Evolutionary conservation across 371 early-diverging fungal species (phyloP), one percentile per base, ranked within the genome.

Genomic region (Synchytrium microbalum): DNA sequence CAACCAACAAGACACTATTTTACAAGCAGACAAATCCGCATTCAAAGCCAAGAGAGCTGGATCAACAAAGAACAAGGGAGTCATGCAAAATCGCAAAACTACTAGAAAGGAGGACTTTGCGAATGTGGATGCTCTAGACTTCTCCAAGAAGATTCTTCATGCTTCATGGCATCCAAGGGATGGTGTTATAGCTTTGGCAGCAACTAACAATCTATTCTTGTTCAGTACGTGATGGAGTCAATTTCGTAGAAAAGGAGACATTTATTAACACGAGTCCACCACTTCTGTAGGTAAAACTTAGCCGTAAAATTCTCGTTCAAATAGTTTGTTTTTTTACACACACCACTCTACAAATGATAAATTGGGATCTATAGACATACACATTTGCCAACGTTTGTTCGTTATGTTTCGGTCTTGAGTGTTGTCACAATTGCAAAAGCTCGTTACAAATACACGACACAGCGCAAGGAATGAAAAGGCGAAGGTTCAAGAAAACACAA

Each of bases 91-190:
- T 57, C 75, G 79, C 54, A 82, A 78, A 70, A 72, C 75, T 26
- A 66, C 78, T 61, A 77, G 85, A 75, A 76, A 84, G 72, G 88
- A 89, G 53, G 89, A 91, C 55, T 83, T 87, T 60, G 59, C 65
- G 64, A 88, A 88, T 72, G 82, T 83, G 3, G 94, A 95, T 66
- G 71, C 82, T 27, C 82, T 92, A 63, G 96, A 98, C 75, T 97
- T 91, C 67, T 84, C 85, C 70, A 92, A 94, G 80, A 96, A 96
- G 84, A 96, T 98, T 62, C 71, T 98, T 56, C 96, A 98, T 69
- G 90, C 97, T 31, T 92, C 93, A 60, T 97, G 96, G 96, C 97
- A 98, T 82, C 98, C 98, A 38, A 83, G 83, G 64, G 98, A 97
- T 71, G 93, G 93, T 72, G 90, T 92, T 26, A 87, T 96, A 38